phyloP scores from a whole-genome alignment of 2,329 filamentous ascomycete genomes.

The Aspergillus alliaceus region DNA sequence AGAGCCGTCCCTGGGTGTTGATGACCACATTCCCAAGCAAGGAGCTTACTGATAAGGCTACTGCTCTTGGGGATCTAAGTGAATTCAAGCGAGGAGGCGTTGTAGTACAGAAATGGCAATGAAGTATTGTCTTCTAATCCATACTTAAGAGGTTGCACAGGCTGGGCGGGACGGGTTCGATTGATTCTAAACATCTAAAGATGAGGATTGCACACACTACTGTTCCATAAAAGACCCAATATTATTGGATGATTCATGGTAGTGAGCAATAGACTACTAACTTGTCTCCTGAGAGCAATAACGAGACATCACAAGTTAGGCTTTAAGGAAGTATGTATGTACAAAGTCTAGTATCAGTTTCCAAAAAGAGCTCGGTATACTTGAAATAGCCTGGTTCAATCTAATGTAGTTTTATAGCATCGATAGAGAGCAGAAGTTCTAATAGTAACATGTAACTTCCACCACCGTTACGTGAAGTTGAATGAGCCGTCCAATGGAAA shows the following conservation, averaged over 20 bases:
- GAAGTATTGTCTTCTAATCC: not conserved
- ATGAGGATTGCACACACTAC: not conserved
- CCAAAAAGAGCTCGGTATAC: too few species aligned
- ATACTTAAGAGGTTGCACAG: not conserved
- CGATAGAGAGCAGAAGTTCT: too few species aligned
- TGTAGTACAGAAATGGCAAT: constrained; percentile 52
- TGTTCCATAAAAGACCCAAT: not conserved
- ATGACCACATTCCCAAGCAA: constrained; percentile 68
- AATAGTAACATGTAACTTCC: too few species aligned
- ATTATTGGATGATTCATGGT: not conserved
- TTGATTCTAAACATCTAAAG: not conserved
- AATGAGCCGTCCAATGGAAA: not conserved
- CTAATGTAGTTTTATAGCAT: too few species aligned
- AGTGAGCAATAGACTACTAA: not conserved
- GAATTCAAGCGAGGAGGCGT: constrained; percentile 54
- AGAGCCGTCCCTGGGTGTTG: constrained; percentile 55
- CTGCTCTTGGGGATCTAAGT: constrained; percentile 46
- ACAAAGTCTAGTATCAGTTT: too few species aligned
- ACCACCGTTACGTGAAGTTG: too few species aligned
- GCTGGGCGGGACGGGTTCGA: not conserved
- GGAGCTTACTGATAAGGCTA: constrained; percentile 57
- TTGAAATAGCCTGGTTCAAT: too few species aligned
- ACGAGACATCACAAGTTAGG: not conserved
- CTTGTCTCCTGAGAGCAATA: not conserved
- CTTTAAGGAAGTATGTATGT: too few species aligned